Conservation (phyloP, 768 basidiomycete species). For the Cystobasidium ongulense region DNA sequence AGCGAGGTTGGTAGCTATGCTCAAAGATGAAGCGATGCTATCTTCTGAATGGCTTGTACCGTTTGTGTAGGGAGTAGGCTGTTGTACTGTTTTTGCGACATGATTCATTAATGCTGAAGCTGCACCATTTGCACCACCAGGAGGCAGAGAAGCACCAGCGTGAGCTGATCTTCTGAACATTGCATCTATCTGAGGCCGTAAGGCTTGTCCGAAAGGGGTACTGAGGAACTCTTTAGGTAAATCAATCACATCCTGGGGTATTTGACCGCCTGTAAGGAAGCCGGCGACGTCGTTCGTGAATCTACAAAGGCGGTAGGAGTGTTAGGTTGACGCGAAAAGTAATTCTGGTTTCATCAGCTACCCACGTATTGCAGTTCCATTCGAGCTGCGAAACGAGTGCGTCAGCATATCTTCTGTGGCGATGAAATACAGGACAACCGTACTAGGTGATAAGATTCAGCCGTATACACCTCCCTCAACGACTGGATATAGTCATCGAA, state of each 20-base stretch:
- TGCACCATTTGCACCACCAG: neutral
- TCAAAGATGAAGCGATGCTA: neutral
- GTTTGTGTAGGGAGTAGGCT: neutral
- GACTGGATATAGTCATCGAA: constrained; percentile 74
- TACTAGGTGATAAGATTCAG: constrained; percentile 61
- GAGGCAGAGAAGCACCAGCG: neutral
- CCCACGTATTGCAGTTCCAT: constrained; percentile 41
- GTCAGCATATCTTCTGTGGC: constrained; percentile 18
- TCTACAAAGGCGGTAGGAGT: neutral
- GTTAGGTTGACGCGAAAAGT: neutral
- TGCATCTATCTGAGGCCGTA: constrained; percentile 21
- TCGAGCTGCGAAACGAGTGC: constrained; percentile 23
- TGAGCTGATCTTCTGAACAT: constrained; percentile 20
- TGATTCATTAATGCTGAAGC: neutral
- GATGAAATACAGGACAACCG: constrained; percentile 41
- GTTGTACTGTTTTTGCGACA: neutral
- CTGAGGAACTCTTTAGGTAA: constrained; percentile 34
- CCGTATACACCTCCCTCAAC: constrained; percentile 71
- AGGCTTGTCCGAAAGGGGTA: constrained; percentile 12
- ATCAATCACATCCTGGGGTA: constrained; percentile 38
- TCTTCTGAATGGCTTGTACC: neutral
- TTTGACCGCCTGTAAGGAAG: constrained; percentile 35
- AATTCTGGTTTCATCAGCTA: neutral
- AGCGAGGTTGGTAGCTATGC: constrained; percentile 51
- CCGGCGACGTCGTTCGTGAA: constrained; percentile 38